These are phyloP conservation scores for Avicennia marina DNA, from an alignment of 257 asterid genomes.

Conservation along the genomic window DNA sequence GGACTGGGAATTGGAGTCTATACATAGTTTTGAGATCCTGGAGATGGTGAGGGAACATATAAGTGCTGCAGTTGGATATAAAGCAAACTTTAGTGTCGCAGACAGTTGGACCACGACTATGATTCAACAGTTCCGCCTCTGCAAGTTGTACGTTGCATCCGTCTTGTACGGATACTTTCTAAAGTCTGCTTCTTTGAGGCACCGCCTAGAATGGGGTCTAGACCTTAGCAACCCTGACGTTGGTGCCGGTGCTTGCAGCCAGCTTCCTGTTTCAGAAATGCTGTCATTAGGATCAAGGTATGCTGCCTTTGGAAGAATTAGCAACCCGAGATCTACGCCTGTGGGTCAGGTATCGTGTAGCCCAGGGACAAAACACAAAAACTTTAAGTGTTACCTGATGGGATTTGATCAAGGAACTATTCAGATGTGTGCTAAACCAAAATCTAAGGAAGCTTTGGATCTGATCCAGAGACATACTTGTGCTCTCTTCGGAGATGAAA, in stretches of 20 bases:
- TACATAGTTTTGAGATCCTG: slow-evolving; percentile 58
- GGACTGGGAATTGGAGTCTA: slow-evolving; percentile 88
- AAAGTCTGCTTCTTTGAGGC: slow-evolving; percentile 68
- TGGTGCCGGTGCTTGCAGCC: slow-evolving; percentile 15
- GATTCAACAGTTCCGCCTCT: slow-evolving; percentile 41
- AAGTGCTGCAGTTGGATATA: slow-evolving; percentile 42
- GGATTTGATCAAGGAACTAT: slow-evolving; percentile 51
- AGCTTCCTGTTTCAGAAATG: slow-evolving; percentile 22
- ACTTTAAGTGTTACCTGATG: slow-evolving; percentile 50
- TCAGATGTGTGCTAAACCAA: slow-evolving; percentile 64
- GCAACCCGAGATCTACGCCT: slow-evolving; percentile 24
- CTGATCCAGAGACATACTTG: slow-evolving; percentile 60
- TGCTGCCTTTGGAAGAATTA: slow-evolving; percentile 22
- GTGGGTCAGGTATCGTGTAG: slow-evolving; percentile 26
- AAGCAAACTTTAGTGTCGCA: slow-evolving; percentile 40
- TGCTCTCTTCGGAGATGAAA: slow-evolving; percentile 67
- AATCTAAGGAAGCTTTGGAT: slow-evolving; percentile 57
- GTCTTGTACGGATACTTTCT: slow-evolving; percentile 75
- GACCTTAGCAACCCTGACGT: slow-evolving; percentile 19
- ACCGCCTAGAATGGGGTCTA: slow-evolving; percentile 49
- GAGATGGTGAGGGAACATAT: slow-evolving; percentile 77
- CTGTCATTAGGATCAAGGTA: slow-evolving; percentile 31
- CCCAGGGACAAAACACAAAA: slow-evolving; percentile 21
- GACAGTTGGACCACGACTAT: slow-evolving; percentile 54
- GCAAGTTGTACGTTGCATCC: slow-evolving; percentile 57